Base-by-base conservation (phyloP, 495 filamentous ascomycete species). In the Hypoxylon crocopeplum region DNA sequence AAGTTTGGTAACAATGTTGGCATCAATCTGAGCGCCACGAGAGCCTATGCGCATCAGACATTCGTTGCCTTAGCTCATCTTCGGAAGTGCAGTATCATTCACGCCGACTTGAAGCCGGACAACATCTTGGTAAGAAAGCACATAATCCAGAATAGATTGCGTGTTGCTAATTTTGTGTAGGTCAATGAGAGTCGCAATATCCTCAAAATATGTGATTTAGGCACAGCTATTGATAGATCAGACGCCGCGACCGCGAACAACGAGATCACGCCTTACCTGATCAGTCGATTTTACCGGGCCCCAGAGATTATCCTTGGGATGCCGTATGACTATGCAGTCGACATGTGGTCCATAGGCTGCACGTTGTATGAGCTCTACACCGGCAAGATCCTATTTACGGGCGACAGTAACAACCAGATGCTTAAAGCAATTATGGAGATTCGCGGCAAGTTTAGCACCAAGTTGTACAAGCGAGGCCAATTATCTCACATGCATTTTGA, bases 281-380 rank as follows among this genome's bases (percentile, higher is more conserved):
- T 97, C 70, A 96, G 91, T 76, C 87, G 94, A 40, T 98, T 97
- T 75, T 98, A 98, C 74, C 88, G 94, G 41, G 94, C 95, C 2
- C 94, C 94, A 2, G 94, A 98, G 72, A 91, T 98, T 69, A 96
- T 98, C 48, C 83, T 98, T 1, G 94, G 93, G n/a, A 89, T 97
- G 75, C 87, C 87, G 17, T 96, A 93, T 71, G 92, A 96, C 72
- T 95, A 91, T 69, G 91, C 89, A 24, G 91, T 98, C 68, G 94
- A 98, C 71, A 87, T 97, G 73, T 98, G 94, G 94, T 93, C 93
- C 10, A 90, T 97, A 62, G 94, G 94, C 12, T 98, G 95, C 75
- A 98, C 94, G 17, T 77, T 98, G 20, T 98, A 93, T 73, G 94
- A 98, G 73, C 80, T 98, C 22, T 97, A 93, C 79, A 97, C 95